Evolutionary conservation across 169 alveolate genomes (phyloP).

Genomic region (Plasmodium sp.): DNA sequence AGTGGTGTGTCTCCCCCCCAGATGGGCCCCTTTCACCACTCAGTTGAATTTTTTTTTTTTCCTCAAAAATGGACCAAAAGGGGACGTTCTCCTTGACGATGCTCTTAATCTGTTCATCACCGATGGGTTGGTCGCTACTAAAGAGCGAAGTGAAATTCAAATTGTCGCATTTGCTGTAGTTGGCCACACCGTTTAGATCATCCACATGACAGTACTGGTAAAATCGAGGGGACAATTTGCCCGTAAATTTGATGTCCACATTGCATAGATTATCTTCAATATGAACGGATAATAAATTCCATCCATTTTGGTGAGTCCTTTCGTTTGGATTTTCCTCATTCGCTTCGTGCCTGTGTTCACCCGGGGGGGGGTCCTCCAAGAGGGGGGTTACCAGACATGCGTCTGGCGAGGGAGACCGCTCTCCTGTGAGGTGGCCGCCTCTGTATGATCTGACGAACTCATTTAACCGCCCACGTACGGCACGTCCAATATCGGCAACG

Average conservation of each 20-base stretch:
- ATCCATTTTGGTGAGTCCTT: neutral
- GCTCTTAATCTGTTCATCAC: conserved; percentile 31
- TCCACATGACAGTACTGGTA: conserved; percentile 34
- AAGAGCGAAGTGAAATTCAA: conserved; percentile 60
- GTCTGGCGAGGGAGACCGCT: neutral
- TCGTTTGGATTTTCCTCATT: neutral
- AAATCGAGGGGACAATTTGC: conserved; percentile 70
- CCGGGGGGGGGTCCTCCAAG: neutral
- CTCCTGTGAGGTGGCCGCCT: neutral
- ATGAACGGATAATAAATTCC: conserved; percentile 60
- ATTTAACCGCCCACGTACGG: neutral
- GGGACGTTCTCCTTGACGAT: conserved; percentile 53
- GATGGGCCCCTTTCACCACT: neutral
- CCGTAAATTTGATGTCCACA: conserved; percentile 66
- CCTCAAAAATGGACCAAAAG: conserved; percentile 59
- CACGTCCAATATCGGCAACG: neutral
- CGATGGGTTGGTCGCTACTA: neutral
- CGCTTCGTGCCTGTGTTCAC: neutral
- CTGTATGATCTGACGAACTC: neutral
- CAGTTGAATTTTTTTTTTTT: conserved; percentile 46
- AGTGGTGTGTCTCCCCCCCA: neutral
- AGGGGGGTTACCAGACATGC: neutral
- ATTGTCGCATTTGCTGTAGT: conserved; percentile 8
- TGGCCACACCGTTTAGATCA: neutral
- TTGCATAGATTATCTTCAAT: conserved; percentile 64